Base-by-base conservation (phyloP, 1,139 yeast species). In the Lodderomyces elongisporus region DNA sequence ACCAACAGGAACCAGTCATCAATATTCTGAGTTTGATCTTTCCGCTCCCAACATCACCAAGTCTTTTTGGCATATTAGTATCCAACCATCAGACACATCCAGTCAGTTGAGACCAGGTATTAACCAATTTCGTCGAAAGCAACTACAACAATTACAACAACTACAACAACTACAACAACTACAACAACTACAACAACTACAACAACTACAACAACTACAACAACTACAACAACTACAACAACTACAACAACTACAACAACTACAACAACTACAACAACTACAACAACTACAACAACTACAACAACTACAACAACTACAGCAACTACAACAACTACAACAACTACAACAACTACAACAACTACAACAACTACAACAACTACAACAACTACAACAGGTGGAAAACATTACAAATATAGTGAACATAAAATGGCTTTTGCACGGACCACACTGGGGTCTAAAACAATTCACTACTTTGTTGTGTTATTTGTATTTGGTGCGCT, bases 171-270 rank as follows among this genome's bases (percentile, higher is more conserved):
- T n/a, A n/a, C n/a, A n/a, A n/a, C n/a, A n/a, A n/a, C 22, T 20
- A 20, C 22, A 20, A 20, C 4, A 25, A 10, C 28, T 5, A 2
- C 3, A 13, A 25, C 28, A 7, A 25, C 28, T 8, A 25, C 28
- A 2, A 25, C 13, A 20, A 20, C 22, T 20, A 20, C 22, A 20
- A 20, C 22, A 20, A 20, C 22, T 20, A 20, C 22, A 20, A 20
- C 22, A 20, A 20, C 22, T 20, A 20, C 22, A 20, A 20, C 22
- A 20, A 20, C 22, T 20, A 20, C 22, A 20, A 20, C 22, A 20
- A 20, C 22, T 20, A 20, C 22, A 20, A 20, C 22, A 20, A 20
- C 22, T 20, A 20, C 22, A 20, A 20, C 22, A 20, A 20, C 22
- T 20, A 20, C 22, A 20, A 20, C 22, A 14, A 25, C 18, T 20